Percentiles rank a stretch among this genome's conserved stretches.
Evolutionary conservation across 106 monocot genomes (phyloP).

Genomic region (Allium cepa): DNA sequence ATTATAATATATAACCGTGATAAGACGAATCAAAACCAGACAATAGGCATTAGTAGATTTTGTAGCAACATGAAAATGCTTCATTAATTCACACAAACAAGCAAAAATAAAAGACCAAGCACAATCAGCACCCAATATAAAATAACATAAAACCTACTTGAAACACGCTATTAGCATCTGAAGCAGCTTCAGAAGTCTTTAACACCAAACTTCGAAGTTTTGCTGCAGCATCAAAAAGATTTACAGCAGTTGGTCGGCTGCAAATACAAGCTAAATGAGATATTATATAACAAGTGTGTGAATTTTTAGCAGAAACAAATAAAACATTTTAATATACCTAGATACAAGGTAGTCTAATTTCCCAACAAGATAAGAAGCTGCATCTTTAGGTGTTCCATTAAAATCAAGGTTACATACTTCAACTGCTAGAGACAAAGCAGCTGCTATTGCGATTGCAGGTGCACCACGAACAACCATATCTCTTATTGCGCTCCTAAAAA

Average conservation of each 20-base stretch:
- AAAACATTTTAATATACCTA: conserved; percentile 34
- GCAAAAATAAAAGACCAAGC: no score
- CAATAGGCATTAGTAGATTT: no score
- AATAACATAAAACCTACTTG: conserved; percentile 34
- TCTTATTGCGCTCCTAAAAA: conserved; percentile 77
- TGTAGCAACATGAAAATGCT: no score
- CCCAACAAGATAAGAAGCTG: conserved; percentile 57
- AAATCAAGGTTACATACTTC: conserved; percentile 66
- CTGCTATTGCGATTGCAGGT: conserved; percentile 96
- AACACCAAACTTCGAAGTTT: conserved; percentile 62
- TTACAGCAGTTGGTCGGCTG: conserved; percentile 98
- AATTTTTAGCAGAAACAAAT: background rate
- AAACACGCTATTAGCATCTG: conserved; percentile 55
- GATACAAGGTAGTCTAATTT: conserved; percentile 91
- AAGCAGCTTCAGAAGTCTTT: conserved; percentile 39
- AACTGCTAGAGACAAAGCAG: conserved; percentile 81
- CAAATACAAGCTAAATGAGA: background rate
- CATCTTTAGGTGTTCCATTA: conserved; percentile 54
- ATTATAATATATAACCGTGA: no score
- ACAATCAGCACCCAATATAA: no score
- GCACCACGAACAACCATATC: conserved; percentile 98
- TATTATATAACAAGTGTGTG: conserved; percentile 1
- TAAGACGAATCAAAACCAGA: no score
- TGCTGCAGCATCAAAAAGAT: conserved; percentile 87
- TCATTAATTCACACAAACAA: no score